phyloP scores from a whole-genome alignment of 2,329 filamentous ascomycete genomes.

The Alternaria infectoria region DNA sequence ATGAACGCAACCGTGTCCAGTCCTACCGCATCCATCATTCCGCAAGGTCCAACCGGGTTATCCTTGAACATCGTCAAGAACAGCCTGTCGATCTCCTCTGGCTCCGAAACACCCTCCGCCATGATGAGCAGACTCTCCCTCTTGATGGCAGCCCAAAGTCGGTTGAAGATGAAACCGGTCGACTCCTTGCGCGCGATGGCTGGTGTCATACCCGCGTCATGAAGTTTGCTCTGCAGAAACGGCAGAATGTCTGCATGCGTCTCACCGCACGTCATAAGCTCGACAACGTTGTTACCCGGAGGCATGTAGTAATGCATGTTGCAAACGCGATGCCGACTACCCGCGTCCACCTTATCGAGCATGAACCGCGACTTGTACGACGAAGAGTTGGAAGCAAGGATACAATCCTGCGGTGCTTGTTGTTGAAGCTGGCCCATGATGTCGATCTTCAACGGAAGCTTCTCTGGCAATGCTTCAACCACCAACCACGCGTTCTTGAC shows the following conservation, averaged over 20 bases:
- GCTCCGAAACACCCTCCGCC: slow-evolving; percentile 57
- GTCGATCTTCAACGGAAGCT: slow-evolving; percentile 56
- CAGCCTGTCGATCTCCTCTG: slow-evolving; percentile 58
- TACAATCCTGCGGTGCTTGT: slow-evolving; percentile 52
- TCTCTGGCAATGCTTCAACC: slow-evolving; percentile 62
- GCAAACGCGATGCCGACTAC: slow-evolving; percentile 32
- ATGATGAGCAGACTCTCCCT: slow-evolving; percentile 59
- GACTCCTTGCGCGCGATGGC: slow-evolving; percentile 56
- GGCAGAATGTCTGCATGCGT: slow-evolving; percentile 54
- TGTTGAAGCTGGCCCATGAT: slow-evolving; percentile 57
- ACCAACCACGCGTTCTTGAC: slow-evolving; percentile 59
- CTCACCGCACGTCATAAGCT: slow-evolving; percentile 60
- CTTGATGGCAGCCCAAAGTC: slow-evolving; percentile 64
- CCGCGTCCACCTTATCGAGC: slow-evolving; percentile 51
- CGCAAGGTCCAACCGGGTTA: slow-evolving; percentile 44
- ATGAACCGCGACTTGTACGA: slow-evolving; percentile 61
- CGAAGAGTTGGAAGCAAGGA: slow-evolving; percentile 60
- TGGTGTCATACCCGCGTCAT: slow-evolving; percentile 52
- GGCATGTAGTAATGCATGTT: slow-evolving; percentile 64
- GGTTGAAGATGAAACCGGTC: slow-evolving; percentile 63
- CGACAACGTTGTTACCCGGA: slow-evolving; percentile 51
- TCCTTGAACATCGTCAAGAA: slow-evolving; percentile 52
- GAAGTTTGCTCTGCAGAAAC: slow-evolving; percentile 52
- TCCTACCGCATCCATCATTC: slow-evolving; percentile 58
- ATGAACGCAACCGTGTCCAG: slow-evolving; percentile 62